These are phyloP conservation scores for Coemansia sp. DNA, from an alignment of 192 early-diverging fungal species.

Conservation along the genomic window DNA sequence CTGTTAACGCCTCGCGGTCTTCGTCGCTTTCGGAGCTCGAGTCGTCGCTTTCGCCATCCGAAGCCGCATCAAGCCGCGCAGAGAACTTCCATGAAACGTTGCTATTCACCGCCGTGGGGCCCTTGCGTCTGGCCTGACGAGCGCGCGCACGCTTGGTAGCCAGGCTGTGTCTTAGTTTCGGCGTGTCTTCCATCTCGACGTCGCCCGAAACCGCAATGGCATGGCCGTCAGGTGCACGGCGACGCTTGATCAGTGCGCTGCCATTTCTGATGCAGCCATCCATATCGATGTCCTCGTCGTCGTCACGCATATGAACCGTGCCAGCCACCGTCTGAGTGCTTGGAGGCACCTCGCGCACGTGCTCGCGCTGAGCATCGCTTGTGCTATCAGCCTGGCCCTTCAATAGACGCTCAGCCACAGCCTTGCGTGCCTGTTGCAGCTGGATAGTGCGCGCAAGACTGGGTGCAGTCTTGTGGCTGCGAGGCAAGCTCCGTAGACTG, in stretches of 20 bases:
- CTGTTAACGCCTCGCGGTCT: slow-evolving; percentile 39
- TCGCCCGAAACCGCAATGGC: slow-evolving; percentile 13
- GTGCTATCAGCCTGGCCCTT: slow-evolving; percentile 3
- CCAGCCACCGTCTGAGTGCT: slow-evolving; percentile 5
- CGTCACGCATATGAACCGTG: slow-evolving; percentile 21
- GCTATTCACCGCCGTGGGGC: slow-evolving; percentile 10
- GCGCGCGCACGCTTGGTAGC: neutral
- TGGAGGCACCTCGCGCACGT: neutral
- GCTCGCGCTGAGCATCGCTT: slow-evolving; percentile 1
- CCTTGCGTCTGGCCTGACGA: slow-evolving; percentile 1
- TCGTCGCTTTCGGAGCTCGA: slow-evolving; percentile 38
- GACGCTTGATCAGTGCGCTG: slow-evolving; percentile 21
- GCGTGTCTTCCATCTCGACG: slow-evolving; percentile 7
- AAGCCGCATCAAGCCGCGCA: slow-evolving; percentile 29
- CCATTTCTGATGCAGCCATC: no score
- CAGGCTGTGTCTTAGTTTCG: neutral
- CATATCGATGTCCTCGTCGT: slow-evolving; percentile 8
- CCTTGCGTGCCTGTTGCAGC: slow-evolving; percentile 49
- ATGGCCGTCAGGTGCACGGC: slow-evolving; percentile 14
- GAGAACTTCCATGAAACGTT: slow-evolving; percentile 41
- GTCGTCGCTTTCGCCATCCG: slow-evolving; percentile 11
- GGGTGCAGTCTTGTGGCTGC: slow-evolving; percentile 27
- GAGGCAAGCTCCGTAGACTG: slow-evolving; percentile 16
- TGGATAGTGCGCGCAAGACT: slow-evolving; percentile 50
- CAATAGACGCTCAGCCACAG: slow-evolving; percentile 41